These are phyloP conservation scores for Chaetoceros tenuissimus DNA, from an alignment of 108 stramenopile genomes.

Conservation along the genomic window DNA sequence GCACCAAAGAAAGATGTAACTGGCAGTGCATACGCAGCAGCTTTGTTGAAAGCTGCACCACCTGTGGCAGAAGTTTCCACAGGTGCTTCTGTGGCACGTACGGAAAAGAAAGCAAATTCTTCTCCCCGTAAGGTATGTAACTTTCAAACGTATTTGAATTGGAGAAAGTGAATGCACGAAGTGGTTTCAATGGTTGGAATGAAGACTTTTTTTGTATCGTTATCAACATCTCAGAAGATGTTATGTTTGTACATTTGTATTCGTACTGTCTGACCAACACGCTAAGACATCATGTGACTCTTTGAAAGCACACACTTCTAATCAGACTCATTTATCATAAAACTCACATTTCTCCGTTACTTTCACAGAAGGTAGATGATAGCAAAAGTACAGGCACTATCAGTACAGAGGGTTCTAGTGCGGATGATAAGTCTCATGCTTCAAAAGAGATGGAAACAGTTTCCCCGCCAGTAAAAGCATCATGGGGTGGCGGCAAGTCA, in stretches of 20 bases:
- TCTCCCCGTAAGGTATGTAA: no score
- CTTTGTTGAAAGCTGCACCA: constrained; percentile 22
- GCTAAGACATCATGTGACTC: neutral
- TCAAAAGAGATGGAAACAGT: neutral
- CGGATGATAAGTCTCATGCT: neutral
- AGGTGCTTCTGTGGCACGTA: no score
- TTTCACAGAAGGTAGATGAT: neutral
- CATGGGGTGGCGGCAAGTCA: constrained; percentile 38
- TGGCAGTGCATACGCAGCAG: constrained; percentile 26
- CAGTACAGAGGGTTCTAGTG: neutral
- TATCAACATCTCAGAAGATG: neutral
- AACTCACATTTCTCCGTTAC: neutral
- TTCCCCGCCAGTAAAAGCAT: constrained; percentile 6
- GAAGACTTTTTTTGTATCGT: neutral
- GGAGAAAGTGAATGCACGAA: neutral
- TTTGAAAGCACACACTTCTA: no score
- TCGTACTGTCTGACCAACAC: constrained; percentile 4
- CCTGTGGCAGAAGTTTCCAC: constrained; percentile 3
- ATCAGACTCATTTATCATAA: neutral
- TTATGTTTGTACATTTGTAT: neutral
- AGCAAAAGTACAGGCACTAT: neutral
- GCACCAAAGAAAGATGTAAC: constrained; percentile 5
- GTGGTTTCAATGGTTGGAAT: neutral
- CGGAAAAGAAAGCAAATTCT: no score
- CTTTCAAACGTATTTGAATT: no score